phyloP scores from a whole-genome alignment of 2,329 filamentous ascomycete species.

The Xylariaceae sp. region DNA sequence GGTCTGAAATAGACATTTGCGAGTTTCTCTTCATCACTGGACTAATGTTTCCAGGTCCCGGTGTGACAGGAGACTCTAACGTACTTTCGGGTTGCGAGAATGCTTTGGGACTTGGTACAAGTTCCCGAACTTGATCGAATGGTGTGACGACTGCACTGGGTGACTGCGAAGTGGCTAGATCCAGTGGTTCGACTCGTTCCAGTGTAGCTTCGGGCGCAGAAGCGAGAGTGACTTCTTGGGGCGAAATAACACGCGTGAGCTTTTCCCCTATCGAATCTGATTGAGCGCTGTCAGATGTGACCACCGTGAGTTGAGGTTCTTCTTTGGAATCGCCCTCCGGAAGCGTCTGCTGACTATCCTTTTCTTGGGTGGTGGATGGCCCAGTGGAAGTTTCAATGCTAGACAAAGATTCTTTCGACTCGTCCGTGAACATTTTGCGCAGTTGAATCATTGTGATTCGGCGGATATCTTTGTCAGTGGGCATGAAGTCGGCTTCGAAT shows the following conservation, averaged over 20 bases:
- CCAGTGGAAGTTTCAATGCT: conserved; percentile 66
- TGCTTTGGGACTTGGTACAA: conserved; percentile 16
- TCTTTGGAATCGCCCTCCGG: conserved; percentile 22
- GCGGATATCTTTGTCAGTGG: conserved; percentile 91
- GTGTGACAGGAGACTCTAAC: conserved; percentile 12
- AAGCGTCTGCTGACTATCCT: conserved; percentile 38
- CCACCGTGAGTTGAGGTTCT: conserved; percentile 21
- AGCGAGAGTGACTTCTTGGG: conserved; percentile 32
- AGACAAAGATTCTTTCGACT: conserved; percentile 72
- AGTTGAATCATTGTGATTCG: conserved; percentile 88
- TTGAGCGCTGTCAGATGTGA: conserved; percentile 10
- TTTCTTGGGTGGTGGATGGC: conserved; percentile 49
- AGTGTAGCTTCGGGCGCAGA: conserved; percentile 36
- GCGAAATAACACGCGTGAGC: conserved; percentile 10
- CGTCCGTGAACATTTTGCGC: conserved; percentile 91
- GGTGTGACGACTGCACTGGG: conserved; percentile 20
- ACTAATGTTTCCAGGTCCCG: conserved; percentile 17
- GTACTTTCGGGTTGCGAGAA: conserved; percentile 23
- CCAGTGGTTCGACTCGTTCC: conserved; percentile 49
- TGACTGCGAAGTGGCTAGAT: conserved; percentile 44
- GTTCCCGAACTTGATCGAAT: conserved; percentile 13
- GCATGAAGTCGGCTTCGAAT: conserved; percentile 91
- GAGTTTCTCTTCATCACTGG: conserved; percentile 7
- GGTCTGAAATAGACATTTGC: conserved; percentile 29
- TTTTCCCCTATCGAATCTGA: conserved; percentile 17